Conservation (phyloP, 163 green algal genomes). For the Scenedesmus sp. region DNA sequence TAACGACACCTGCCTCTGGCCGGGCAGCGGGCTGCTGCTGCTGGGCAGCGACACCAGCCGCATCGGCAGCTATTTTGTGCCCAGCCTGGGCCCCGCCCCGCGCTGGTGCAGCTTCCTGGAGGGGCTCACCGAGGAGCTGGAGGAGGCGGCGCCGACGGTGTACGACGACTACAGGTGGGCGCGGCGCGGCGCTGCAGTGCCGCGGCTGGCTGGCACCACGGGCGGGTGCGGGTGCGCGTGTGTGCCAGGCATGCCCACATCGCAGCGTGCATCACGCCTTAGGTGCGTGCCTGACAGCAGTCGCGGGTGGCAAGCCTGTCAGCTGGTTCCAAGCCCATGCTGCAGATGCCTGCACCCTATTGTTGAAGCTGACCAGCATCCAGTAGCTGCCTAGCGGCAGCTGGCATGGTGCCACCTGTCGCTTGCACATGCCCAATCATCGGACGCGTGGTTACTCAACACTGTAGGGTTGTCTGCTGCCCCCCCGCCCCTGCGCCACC, state of each 20-base stretch:
- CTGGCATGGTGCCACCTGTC: neutral
- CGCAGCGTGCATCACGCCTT: too few relatives aligned
- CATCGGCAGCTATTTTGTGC: slow-evolving; percentile 92
- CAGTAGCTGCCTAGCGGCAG: neutral
- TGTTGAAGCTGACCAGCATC: neutral
- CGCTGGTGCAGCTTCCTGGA: slow-evolving; percentile 98
- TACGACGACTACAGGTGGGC: slow-evolving; percentile 97
- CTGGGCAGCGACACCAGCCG: slow-evolving; percentile 83
- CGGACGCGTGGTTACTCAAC: too few relatives aligned
- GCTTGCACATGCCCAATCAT: neutral
- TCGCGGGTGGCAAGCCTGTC: too few relatives aligned
- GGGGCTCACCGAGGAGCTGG: slow-evolving; percentile 97
- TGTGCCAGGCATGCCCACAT: too few relatives aligned
- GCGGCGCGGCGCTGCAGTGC: too few relatives aligned
- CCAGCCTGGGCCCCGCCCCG: slow-evolving; percentile 92
- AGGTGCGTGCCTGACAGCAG: too few relatives aligned
- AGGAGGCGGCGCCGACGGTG: slow-evolving; percentile 83
- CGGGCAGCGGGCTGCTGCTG: slow-evolving; percentile 83
- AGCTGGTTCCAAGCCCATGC: too few relatives aligned
- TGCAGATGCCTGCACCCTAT: neutral
- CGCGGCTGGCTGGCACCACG: too few relatives aligned
- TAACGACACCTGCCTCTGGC: slow-evolving; percentile 94
- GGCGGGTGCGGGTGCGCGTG: too few relatives aligned
- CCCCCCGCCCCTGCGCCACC: too few relatives aligned
- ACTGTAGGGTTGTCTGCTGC: too few relatives aligned